phyloP scores from a whole-genome alignment of 352 stramenopile species.

The Phytophthora fragariae region DNA sequence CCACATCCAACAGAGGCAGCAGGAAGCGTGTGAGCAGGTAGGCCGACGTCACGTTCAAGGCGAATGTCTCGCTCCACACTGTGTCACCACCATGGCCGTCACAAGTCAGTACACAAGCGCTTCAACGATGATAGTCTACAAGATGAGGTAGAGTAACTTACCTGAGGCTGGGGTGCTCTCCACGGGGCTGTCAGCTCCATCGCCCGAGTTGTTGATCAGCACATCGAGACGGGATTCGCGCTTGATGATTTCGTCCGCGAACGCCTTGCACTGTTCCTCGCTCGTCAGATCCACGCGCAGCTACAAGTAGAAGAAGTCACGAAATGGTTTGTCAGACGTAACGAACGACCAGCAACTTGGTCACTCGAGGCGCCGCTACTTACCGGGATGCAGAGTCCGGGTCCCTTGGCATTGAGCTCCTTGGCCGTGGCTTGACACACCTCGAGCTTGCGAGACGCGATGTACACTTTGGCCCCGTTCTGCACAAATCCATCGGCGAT shows the following conservation, averaged over 20 bases:
- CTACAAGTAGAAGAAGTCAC: constrained; percentile 9
- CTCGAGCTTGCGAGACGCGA: constrained; percentile 89
- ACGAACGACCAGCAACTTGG: not conserved
- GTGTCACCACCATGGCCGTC: constrained; percentile 15
- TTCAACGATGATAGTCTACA: not conserved
- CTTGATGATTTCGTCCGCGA: constrained; percentile 78
- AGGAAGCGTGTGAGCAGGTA: constrained; percentile 94
- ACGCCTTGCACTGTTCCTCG: constrained; percentile 40
- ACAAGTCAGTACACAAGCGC: constrained; percentile 19
- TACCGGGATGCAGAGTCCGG: constrained; percentile 71
- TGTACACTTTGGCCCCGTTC: constrained; percentile 93
- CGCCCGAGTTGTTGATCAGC: constrained; percentile 94
- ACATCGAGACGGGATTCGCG: constrained; percentile 86
- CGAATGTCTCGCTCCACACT: constrained; percentile 93
- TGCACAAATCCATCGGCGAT: constrained; percentile 93
- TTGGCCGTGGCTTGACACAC: constrained; percentile 78
- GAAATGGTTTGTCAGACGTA: not conserved
- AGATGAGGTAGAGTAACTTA: not conserved
- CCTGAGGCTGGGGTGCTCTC: constrained; percentile 54
- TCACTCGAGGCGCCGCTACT: not conserved
- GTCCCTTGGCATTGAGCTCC: constrained; percentile 62
- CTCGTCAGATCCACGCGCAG: constrained; percentile 41
- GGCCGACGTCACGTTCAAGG: constrained; percentile 95
- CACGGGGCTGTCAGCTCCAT: constrained; percentile 25
- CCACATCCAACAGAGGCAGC: constrained; percentile 89